A percentile compares a stretch with the other conserved stretches of the same genome.
Evolutionary conservation across 768 basidiomycete genomes (phyloP).

Genomic region (Ramaria sp.): DNA sequence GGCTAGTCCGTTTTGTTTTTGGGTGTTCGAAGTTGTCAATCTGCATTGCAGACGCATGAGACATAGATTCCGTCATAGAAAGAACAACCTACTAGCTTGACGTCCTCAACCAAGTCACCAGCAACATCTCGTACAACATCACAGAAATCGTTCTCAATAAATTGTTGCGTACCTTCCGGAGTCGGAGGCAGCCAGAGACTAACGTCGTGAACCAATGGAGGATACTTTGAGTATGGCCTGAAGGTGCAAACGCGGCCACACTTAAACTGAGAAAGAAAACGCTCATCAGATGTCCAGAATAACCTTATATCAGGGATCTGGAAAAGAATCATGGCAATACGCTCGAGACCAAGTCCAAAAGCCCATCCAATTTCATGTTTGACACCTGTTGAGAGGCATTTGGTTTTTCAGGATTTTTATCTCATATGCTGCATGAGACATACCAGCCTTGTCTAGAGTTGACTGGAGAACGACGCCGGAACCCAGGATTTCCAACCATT

Average conservation of each 20-base stretch:
- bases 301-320: constrained; percentile 95
- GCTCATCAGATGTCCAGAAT: constrained; percentile 87
- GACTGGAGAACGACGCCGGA: constrained; percentile 86
- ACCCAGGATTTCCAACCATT: constrained; percentile 95
- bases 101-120: constrained; percentile 87
- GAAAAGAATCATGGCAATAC: constrained; percentile 96
- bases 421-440: constrained; percentile 19
- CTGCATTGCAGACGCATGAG: constrained; percentile 29
- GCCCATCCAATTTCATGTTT: constrained; percentile 90
- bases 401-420: background rate
- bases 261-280: constrained; percentile 82
- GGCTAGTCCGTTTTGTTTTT: constrained; percentile 65
- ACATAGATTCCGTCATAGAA: background rate
- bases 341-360: constrained; percentile 92
- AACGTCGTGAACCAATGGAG: constrained; percentile 87
- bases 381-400: constrained; percentile 38
- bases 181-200: constrained; percentile 74
- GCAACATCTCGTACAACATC: constrained; percentile 89
- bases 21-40: constrained; percentile 89
- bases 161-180: constrained; percentile 22
- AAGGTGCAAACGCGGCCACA: constrained; percentile 70
- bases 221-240: constrained; percentile 87
- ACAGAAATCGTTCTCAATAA: constrained; percentile 96
- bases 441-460: constrained; percentile 80
- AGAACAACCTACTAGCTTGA: constrained; percentile 52